Conservation (phyloP, 345 rosid species). For the Orychophragmus violaceus region DNA sequence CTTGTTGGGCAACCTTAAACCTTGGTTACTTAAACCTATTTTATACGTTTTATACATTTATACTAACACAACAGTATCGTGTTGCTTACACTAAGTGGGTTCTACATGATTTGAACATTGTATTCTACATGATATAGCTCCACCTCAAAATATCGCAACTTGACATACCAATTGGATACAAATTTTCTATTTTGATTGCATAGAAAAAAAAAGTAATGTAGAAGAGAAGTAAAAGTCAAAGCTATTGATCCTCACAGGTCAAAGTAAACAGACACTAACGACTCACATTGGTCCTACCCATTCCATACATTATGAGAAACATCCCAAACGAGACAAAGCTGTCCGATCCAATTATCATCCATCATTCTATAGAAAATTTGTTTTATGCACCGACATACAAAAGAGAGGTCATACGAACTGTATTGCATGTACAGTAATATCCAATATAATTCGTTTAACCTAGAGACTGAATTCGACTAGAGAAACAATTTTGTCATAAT, state of each 20-base stretch:
- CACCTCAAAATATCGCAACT: not conserved
- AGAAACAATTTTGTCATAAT: not conserved
- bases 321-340: conserved; percentile 6
- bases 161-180: not conserved
- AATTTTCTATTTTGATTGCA: not conserved
- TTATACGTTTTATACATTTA: not conserved
- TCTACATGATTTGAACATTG: not conserved
- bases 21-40: conserved; percentile 6
- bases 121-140: not conserved
- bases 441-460: not conserved
- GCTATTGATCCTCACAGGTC: not conserved
- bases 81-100: not conserved
- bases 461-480: not conserved
- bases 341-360: not conserved
- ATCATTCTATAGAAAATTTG: not conserved
- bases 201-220: not conserved
- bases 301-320: not conserved
- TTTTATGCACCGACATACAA: conserved; percentile 12
- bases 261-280: conserved; percentile 6
- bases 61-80: not conserved
- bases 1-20: conserved; percentile 26
- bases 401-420: conserved; percentile 3
- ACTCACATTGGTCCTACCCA: conserved; percentile 12
- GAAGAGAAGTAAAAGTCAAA: conserved; percentile 15
- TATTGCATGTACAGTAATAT: not conserved